phyloP scores from a whole-genome alignment of 1,139 yeast species.

The Scheffersomyces lignicola region DNA sequence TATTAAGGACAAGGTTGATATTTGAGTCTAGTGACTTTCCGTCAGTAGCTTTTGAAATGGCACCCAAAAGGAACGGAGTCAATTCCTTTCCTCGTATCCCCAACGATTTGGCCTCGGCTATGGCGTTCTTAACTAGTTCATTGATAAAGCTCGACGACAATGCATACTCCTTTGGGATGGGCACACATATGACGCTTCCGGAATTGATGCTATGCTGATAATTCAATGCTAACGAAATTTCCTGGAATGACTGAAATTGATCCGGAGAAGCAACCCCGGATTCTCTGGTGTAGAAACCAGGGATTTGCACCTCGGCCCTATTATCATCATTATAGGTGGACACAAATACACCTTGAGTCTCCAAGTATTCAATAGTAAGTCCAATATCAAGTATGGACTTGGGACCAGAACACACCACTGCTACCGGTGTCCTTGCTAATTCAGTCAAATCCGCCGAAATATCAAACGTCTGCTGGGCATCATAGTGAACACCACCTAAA shows the following conservation, averaged over 20 bases:
- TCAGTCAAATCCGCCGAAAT: constrained; percentile 87
- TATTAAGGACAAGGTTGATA: constrained; percentile 73
- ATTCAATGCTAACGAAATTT: constrained; percentile 65
- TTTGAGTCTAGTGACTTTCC: constrained; percentile 75
- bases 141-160: constrained; percentile 55
- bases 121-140: constrained; percentile 58
- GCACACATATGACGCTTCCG: constrained; percentile 81
- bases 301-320: constrained; percentile 43
- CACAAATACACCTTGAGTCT: constrained; percentile 79
- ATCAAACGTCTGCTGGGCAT: constrained; percentile 75
- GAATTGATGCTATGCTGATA: constrained; percentile 48
- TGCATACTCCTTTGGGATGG: constrained; percentile 71
- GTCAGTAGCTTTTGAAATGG: constrained; percentile 63
- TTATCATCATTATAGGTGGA: constrained; percentile 47
- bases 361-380: constrained; percentile 80
- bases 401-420: constrained; percentile 92
- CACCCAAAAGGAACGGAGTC: constrained; percentile 74
- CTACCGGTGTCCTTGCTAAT: constrained; percentile 76
- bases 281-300: constrained; percentile 80
- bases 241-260: constrained; percentile 47
- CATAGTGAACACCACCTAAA: constrained; percentile 87
- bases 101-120: constrained; percentile 49
- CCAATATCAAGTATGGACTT: constrained; percentile 81
- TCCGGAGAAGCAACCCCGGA: constrained; percentile 76
- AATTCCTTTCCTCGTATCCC: constrained; percentile 70